Evolutionary conservation across 352 stramenopile genomes (phyloP).

Genomic region (Pythium plurisporium): DNA sequence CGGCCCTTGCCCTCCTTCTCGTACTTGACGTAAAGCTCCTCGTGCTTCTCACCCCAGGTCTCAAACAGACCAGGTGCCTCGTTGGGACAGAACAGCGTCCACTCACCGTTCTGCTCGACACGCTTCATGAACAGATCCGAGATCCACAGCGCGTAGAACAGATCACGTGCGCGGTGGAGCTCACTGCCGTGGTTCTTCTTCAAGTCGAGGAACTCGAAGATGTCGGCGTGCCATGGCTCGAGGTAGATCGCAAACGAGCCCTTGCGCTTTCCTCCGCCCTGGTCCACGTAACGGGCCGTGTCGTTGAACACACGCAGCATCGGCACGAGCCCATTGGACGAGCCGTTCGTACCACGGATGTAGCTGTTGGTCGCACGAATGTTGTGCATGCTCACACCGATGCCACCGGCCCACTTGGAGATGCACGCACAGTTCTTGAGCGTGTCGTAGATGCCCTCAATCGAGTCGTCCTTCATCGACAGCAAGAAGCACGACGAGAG

Average conservation of each 20-base stretch:
- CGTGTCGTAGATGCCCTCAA: slow-evolving; percentile 99
- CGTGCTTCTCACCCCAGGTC: slow-evolving; percentile 94
- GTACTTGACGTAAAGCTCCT: slow-evolving; percentile 95
- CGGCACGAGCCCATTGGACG: slow-evolving; percentile 98
- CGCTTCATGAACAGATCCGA: slow-evolving; percentile 99
- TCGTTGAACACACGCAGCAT: slow-evolving; percentile 99
- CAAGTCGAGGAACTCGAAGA: slow-evolving; percentile 96
- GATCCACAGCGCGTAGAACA: slow-evolving; percentile 99
- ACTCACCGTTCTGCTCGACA: slow-evolving; percentile 95
- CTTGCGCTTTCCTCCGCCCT: slow-evolving; percentile 97
- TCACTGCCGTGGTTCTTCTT: slow-evolving; percentile 99
- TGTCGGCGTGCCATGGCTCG: slow-evolving; percentile 98
- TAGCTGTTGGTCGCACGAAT: slow-evolving; percentile 96
- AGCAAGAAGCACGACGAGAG: slow-evolving; percentile 98
- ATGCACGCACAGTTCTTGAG: slow-evolving; percentile 99
- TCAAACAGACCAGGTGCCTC: slow-evolving; percentile 94
- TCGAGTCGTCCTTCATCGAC: slow-evolving; percentile 98
- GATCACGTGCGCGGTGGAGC: slow-evolving; percentile 93
- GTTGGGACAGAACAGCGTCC: slow-evolving; percentile 98
- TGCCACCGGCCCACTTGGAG: slow-evolving; percentile 98
- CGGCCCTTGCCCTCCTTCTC: slow-evolving; percentile 93
- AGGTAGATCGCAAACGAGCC: slow-evolving; percentile 98
- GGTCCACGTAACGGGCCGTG: slow-evolving; percentile 99
- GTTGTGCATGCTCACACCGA: slow-evolving; percentile 98
- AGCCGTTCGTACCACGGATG: slow-evolving; percentile 98